Percentiles rank a stretch among this genome's conserved stretches.
phyloP scores from a whole-genome alignment of 371 early-diverging fungal genomes.

The Circinella minor region DNA sequence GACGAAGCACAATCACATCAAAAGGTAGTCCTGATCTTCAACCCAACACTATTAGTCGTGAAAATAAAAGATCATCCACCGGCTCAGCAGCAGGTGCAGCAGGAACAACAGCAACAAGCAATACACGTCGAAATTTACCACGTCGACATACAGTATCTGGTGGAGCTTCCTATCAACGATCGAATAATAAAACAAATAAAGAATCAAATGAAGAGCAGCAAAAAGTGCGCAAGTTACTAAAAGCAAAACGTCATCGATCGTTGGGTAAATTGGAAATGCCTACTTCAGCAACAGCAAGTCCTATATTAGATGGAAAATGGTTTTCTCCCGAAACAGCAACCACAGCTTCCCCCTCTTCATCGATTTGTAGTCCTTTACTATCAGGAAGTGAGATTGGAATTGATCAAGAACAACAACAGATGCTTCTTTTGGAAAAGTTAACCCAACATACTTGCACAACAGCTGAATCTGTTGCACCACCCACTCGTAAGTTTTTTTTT shows the following conservation, averaged over 20 bases:
- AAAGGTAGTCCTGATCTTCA: background rate
- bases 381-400: background rate
- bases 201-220: constrained; percentile 18
- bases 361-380: constrained; percentile 18
- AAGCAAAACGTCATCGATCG: constrained; percentile 44
- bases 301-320: constrained; percentile 16
- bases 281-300: constrained; percentile 10
- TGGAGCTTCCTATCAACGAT: background rate
- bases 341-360: constrained; percentile 12
- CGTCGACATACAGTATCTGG: constrained; percentile 54
- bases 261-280: constrained; percentile 40
- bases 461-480: background rate
- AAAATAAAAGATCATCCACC: background rate
- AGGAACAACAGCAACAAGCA: constrained; percentile 13
- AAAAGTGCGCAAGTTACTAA: constrained; percentile 34
- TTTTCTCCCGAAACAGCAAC: constrained; percentile 14
- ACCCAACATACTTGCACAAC: background rate
- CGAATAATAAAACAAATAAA: constrained; percentile 5
- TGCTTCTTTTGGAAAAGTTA: constrained; percentile 12
- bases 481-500: background rate
- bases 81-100: background rate
- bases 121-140: constrained; percentile 32
- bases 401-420: constrained; percentile 1
- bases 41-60: background rate
- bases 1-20: background rate